Evolutionary conservation across 2,329 filamentous ascomycete species (phyloP).

Genomic region (Davidsoniella eucalypti): DNA sequence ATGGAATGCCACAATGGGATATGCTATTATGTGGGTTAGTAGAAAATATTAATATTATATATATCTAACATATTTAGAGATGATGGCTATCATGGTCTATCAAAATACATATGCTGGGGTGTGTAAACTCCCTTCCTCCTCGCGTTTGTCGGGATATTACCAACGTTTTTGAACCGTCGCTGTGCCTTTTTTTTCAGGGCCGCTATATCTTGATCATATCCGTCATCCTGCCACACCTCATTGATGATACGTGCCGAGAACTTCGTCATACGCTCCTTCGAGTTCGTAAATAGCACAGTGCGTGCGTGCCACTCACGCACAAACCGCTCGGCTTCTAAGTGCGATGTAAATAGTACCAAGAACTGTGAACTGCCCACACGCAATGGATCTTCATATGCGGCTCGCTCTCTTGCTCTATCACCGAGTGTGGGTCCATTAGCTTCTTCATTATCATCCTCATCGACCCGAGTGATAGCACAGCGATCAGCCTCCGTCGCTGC

Average conservation of each 20-base stretch:
- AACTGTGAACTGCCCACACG: slow-evolving; percentile 7
- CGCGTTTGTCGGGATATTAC: not conserved
- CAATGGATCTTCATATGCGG: slow-evolving; percentile 3
- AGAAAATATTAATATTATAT: too few relatives aligned
- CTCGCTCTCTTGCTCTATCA: not conserved
- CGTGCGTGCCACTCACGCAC: slow-evolving; percentile 26
- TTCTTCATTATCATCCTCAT: not conserved
- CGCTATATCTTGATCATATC: not conserved
- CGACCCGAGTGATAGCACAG: not conserved
- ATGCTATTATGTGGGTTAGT: too few relatives aligned
- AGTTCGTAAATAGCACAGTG: slow-evolving; percentile 11
- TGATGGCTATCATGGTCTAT: too few relatives aligned
- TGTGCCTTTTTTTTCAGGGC: not conserved
- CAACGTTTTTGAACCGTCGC: not conserved
- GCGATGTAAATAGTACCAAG: slow-evolving; percentile 11
- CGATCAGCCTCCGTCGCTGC: too few relatives aligned
- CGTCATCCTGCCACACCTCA: slow-evolving; percentile 7
- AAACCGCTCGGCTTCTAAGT: slow-evolving; percentile 23
- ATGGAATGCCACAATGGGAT: too few relatives aligned
- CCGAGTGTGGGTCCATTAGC: not conserved
- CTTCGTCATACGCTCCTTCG: slow-evolving; percentile 6
- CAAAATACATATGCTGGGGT: not conserved
- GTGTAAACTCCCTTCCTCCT: not conserved
- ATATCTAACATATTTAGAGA: too few relatives aligned
- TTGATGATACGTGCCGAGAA: slow-evolving; percentile 8